Percentiles rank a stretch among this genome's conserved stretches.
Conservation (phyloP, 2,329 filamentous ascomycete genomes). For the Mariannaea sp. region DNA sequence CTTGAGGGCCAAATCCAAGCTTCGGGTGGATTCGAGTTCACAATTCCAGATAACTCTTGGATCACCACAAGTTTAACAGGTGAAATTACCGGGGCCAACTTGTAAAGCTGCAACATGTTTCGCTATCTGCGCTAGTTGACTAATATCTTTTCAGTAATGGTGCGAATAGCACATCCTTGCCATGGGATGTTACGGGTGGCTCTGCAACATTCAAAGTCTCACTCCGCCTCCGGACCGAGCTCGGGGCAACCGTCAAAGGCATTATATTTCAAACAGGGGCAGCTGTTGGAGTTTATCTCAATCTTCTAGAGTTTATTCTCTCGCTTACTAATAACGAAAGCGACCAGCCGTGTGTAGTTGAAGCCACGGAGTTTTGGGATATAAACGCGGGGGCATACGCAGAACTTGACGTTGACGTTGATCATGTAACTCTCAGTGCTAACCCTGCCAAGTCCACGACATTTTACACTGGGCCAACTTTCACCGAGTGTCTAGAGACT, state of each 20-base stretch:
- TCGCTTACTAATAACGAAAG: not conserved
- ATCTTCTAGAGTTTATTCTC: constrained; percentile 3
- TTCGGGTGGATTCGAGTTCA: constrained; percentile 10
- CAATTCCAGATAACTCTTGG: constrained; percentile 10
- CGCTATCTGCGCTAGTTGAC: not conserved
- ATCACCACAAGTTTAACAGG: not conserved
- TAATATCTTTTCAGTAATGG: not conserved
- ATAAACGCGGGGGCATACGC: constrained; percentile 10
- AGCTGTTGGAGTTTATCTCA: constrained; percentile 8
- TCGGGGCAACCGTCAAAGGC: not conserved
- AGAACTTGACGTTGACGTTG: not conserved
- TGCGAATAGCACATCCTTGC: not conserved
- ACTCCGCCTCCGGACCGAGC: constrained; percentile 6
- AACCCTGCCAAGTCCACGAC: not conserved
- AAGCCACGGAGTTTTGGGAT: constrained; percentile 3
- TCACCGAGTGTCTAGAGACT: constrained; percentile 5
- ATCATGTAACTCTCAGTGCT: not conserved
- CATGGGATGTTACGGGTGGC: not conserved
- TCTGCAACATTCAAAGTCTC: not conserved
- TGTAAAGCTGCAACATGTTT: not conserved
- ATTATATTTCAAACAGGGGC: not conserved
- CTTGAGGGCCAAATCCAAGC: not conserved
- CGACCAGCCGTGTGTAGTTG: not conserved
- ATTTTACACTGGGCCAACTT: not conserved
- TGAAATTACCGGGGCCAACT: not conserved